phyloP scores from a whole-genome alignment of 495 filamentous ascomycete species.

The Bacidia gigantensis region DNA sequence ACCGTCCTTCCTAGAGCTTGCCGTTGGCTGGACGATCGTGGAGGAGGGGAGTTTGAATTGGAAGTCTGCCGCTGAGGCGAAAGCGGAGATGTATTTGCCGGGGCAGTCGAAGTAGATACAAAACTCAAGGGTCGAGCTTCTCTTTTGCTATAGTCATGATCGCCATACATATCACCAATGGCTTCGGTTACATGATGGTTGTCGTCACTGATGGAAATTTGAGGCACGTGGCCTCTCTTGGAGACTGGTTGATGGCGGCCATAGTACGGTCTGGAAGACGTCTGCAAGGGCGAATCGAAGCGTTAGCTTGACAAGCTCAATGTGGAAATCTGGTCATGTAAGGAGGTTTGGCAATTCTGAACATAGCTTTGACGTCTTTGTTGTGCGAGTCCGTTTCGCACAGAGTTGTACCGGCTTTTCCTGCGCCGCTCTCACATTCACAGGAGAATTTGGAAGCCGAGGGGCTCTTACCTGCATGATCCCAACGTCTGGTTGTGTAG shows the following conservation, averaged over 20 bases:
- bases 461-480: conserved; percentile 9
- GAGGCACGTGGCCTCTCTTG: conserved; percentile 48
- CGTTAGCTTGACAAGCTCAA: neutral
- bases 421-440: neutral
- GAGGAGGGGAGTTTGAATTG: conserved; percentile 33
- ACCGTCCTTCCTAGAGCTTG: conserved; percentile 11
- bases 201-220: conserved; percentile 62
- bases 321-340: neutral
- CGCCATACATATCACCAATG: conserved; percentile 91
- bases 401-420: neutral
- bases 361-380: conserved; percentile 2
- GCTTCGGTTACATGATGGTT: conserved; percentile 97
- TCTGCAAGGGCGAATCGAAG: conserved; percentile 23
- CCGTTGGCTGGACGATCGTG: conserved; percentile 21
- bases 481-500: neutral
- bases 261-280: conserved; percentile 38
- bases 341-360: neutral
- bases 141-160: conserved; percentile 52
- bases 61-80: conserved; percentile 19
- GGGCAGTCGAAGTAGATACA: conserved; percentile 36
- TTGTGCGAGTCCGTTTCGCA: neutral
- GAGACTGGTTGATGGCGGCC: conserved; percentile 36
- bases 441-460: neutral
- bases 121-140: conserved; percentile 52
- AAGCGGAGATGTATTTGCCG: conserved; percentile 17